Evolutionary conservation across 768 basidiomycete species (phyloP).

Genomic region (Pholiota conissans): DNA sequence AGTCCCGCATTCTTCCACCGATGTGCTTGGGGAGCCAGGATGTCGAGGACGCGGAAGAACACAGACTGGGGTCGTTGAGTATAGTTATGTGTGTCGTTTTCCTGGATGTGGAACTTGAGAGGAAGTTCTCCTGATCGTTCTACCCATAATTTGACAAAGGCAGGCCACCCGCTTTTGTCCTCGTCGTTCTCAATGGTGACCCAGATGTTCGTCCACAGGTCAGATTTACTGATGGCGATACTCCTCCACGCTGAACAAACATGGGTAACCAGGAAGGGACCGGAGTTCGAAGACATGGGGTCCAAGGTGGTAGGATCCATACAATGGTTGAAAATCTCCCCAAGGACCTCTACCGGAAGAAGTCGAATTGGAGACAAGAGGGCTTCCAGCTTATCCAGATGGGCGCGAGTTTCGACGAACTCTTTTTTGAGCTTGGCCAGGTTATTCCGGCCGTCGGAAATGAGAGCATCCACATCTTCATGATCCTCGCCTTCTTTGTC

Average conservation of each 20-base stretch:
- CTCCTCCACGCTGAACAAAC: conserved; percentile 24
- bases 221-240: conserved; percentile 20
- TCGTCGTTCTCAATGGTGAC: background rate
- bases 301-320: background rate
- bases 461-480: background rate
- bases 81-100: background rate
- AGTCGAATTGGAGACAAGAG: conserved; percentile 24
- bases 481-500: background rate
- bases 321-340: conserved; percentile 24
- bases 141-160: conserved; percentile 21
- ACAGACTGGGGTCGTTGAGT: conserved; percentile 7
- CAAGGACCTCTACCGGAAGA: conserved; percentile 23
- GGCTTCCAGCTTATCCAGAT: conserved; percentile 4
- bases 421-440: conserved; percentile 1
- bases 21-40: conserved; percentile 24
- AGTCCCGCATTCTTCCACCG: conserved; percentile 26
- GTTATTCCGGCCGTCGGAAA: background rate
- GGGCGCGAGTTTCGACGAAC: background rate
- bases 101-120: conserved; percentile 25
- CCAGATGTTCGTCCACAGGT: conserved; percentile 6
- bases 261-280: conserved; percentile 11
- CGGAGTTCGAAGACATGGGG: background rate
- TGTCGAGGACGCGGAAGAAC: conserved; percentile 20
- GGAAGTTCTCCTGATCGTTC: conserved; percentile 24
- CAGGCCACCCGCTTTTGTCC: background rate